Evolutionary conservation across 75 land plant species (phyloP).

Genomic region (Larix kaempferi): DNA sequence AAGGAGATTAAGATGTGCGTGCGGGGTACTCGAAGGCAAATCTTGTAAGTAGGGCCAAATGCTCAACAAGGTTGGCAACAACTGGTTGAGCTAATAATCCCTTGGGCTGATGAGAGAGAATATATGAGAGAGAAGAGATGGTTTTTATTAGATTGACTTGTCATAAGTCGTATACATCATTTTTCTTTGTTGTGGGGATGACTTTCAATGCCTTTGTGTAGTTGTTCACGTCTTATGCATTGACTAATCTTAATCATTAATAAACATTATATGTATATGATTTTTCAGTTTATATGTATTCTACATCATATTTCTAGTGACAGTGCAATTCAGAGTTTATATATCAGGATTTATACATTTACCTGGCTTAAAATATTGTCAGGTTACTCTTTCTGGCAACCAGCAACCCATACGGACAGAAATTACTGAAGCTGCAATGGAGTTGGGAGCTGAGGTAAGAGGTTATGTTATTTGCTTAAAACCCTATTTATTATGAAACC

Average conservation of each 20-base stretch:
- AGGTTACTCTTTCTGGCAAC: constrained; percentile 93
- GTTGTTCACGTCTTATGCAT: too few relatives aligned
- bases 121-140: too few relatives aligned
- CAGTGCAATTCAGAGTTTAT: background rate
- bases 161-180: too few relatives aligned
- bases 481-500: background rate
- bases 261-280: background rate
- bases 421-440: constrained; percentile 97
- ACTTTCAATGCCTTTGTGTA: too few relatives aligned
- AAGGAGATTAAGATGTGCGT: too few relatives aligned
- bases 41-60: too few relatives aligned
- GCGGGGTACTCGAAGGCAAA: too few relatives aligned
- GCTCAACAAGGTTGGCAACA: too few relatives aligned
- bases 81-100: too few relatives aligned
- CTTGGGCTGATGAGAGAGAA: too few relatives aligned
- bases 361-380: constrained; percentile 1
- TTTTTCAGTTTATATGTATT: constrained; percentile 1
- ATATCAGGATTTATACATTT: background rate
- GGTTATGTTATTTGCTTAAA: background rate
- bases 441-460: constrained; percentile 87
- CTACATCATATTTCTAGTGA: background rate
- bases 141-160: too few relatives aligned
- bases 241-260: background rate
- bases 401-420: constrained; percentile 94
- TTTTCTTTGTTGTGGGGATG: too few relatives aligned